Conservation (phyloP, 2,329 filamentous ascomycete species). For the Trichoderma sp. region DNA sequence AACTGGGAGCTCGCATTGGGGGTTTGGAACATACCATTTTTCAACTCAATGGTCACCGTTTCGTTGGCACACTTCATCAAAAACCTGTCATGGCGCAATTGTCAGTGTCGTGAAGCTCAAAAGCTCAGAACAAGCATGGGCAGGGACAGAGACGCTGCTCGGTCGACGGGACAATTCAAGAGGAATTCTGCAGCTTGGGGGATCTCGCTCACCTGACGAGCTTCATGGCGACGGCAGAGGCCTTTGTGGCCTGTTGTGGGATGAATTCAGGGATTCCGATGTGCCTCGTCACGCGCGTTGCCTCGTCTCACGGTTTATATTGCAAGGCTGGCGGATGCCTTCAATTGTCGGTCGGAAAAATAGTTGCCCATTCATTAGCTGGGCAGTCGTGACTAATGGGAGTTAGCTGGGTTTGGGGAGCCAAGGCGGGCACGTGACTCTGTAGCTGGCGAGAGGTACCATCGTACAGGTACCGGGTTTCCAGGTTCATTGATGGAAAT, state of each 20-base stretch:
- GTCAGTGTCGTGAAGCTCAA: slow-evolving; percentile 28
- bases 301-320: slow-evolving; percentile 17
- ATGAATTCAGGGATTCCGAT: slow-evolving; percentile 15
- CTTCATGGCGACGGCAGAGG: slow-evolving; percentile 70
- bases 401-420: background rate
- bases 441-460: background rate
- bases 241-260: slow-evolving; percentile 16
- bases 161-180: slow-evolving; percentile 15
- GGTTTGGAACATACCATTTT: slow-evolving; percentile 69
- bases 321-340: slow-evolving; percentile 22
- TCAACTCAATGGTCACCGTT: slow-evolving; percentile 96
- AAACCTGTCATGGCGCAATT: slow-evolving; percentile 60
- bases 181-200: slow-evolving; percentile 21
- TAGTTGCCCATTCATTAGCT: slow-evolving; percentile 20
- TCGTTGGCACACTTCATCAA: slow-evolving; percentile 99
- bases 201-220: slow-evolving; percentile 75
- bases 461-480: background rate
- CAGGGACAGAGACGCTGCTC: background rate
- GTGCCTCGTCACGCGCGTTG: slow-evolving; percentile 14
- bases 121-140: slow-evolving; percentile 3
- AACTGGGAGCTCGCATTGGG: background rate
- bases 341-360: slow-evolving; percentile 36
- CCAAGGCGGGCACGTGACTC: background rate
- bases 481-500: background rate
- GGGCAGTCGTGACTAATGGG: background rate